These are phyloP conservation scores for Ogataea kodamae DNA, from an alignment of 805 yeast genomes.

Conservation along the genomic window DNA sequence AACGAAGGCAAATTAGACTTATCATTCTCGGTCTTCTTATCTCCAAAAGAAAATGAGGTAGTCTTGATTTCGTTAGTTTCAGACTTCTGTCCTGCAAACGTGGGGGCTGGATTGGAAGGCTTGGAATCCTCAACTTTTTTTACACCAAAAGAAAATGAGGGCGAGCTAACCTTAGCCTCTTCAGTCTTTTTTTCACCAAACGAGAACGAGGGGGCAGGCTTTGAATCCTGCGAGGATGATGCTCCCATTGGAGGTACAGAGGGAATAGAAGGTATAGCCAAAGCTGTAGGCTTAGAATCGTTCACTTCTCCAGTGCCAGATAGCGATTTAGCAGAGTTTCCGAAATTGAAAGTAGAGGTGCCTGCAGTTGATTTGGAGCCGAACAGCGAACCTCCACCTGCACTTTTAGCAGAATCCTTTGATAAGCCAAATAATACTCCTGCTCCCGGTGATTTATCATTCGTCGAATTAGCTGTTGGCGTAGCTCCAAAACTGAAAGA, in stretches of 20 bases:
- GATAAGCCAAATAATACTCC: too few species aligned
- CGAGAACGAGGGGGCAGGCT: slow-evolving; percentile 12
- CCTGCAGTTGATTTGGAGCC: slow-evolving; percentile 1
- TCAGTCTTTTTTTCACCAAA: slow-evolving; percentile 11
- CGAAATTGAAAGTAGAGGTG: slow-evolving; percentile 4
- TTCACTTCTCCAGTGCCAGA: too few species aligned
- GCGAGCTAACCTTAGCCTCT: slow-evolving; percentile 6
- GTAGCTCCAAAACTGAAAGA: too few species aligned
- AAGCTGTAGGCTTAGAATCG: not conserved
- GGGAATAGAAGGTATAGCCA: slow-evolving; percentile 5
- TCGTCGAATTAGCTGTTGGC: too few species aligned
- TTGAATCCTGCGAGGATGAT: slow-evolving; percentile 10
- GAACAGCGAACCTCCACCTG: not conserved
- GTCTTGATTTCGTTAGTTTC: not conserved
- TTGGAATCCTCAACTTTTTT: slow-evolving; percentile 7
- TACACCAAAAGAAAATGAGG: slow-evolving; percentile 12
- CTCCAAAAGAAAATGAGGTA: slow-evolving; percentile 9
- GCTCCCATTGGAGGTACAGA: too few species aligned
- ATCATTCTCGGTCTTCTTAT: slow-evolving; percentile 12
- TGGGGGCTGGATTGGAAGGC: slow-evolving; percentile 1
- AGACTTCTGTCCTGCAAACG: slow-evolving; percentile 1
- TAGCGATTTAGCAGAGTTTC: too few species aligned
- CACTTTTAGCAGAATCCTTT: too few species aligned
- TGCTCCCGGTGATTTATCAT: too few species aligned
- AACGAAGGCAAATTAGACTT: slow-evolving; percentile 2